Conservation (phyloP, 2,329 filamentous ascomycete species). For the Rutstroemia sp. region DNA sequence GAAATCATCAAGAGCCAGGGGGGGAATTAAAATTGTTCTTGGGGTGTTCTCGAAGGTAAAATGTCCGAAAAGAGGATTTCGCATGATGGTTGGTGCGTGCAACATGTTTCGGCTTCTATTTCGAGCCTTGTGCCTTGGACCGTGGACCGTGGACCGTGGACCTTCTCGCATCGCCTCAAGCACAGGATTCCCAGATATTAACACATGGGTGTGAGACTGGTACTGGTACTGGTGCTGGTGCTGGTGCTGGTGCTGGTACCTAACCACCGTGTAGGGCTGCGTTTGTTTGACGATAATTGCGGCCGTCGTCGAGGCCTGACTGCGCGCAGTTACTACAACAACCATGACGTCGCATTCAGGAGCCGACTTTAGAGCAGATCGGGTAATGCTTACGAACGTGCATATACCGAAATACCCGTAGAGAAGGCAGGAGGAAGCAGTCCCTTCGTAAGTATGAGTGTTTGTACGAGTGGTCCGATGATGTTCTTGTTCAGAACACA, state of each 20-base stretch:
- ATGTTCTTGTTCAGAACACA: neutral
- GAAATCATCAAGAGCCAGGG: neutral
- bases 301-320: neutral
- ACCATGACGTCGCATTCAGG: neutral
- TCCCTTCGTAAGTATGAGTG: neutral
- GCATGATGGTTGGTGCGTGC: constrained; percentile 2
- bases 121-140: neutral
- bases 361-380: neutral
- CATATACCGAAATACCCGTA: neutral
- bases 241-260: no score
- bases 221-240: no score
- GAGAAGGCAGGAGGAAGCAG: neutral
- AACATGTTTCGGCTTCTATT: constrained; percentile 1
- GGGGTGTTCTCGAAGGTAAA: constrained; percentile 1
- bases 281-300: constrained; percentile 1
- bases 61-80: neutral
- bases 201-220: constrained; percentile 1
- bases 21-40: neutral
- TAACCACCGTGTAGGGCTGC: neutral
- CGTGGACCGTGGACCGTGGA: neutral
- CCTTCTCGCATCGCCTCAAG: neutral
- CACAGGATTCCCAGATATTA: neutral
- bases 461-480: neutral
- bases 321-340: neutral
- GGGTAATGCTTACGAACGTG: constrained; percentile 2